Evolutionary conservation across 352 stramenopile genomes (phyloP).

Genomic region (Blastocystis sp.): DNA sequence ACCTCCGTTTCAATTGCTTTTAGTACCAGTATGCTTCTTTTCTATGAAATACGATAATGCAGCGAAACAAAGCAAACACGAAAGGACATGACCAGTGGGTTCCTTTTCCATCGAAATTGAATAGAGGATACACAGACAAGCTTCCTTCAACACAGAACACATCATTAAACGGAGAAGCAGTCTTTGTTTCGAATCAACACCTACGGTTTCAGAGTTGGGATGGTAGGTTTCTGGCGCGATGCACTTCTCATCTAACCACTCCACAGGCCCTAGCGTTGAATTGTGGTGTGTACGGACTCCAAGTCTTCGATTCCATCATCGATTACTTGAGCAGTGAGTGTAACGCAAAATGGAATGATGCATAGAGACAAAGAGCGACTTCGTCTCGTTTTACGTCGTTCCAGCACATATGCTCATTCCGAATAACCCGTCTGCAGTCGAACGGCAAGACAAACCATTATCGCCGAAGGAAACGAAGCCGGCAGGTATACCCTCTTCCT

Average conservation of each 20-base stretch:
- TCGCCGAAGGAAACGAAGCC: no score
- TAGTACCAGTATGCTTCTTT: background rate
- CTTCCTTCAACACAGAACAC: no score
- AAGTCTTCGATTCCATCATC: conserved; percentile 26
- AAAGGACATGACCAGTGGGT: background rate
- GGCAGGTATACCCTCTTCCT: no score
- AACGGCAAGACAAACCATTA: no score
- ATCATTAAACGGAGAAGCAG: no score
- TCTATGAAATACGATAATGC: background rate
- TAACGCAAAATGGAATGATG: background rate
- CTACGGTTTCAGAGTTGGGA: background rate
- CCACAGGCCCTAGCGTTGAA: background rate
- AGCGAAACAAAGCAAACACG: background rate
- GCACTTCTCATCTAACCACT: background rate
- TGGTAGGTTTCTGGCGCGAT: background rate
- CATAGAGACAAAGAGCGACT: conserved; percentile 6
- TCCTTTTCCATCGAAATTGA: background rate
- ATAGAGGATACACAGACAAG: background rate
- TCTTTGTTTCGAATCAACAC: no score
- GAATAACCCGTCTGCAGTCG: no score
- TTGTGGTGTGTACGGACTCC: conserved; percentile 10
- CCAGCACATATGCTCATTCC: conserved; percentile 1
- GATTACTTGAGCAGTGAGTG: conserved; percentile 7
- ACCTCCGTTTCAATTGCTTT: background rate
- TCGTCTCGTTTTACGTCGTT: conserved; percentile 59